A percentile compares a stretch with the other conserved stretches of the same genome.
These are phyloP conservation scores for Bertia moriformis DNA, from an alignment of 2,329 filamentous ascomycete genomes.

Conservation along the genomic window DNA sequence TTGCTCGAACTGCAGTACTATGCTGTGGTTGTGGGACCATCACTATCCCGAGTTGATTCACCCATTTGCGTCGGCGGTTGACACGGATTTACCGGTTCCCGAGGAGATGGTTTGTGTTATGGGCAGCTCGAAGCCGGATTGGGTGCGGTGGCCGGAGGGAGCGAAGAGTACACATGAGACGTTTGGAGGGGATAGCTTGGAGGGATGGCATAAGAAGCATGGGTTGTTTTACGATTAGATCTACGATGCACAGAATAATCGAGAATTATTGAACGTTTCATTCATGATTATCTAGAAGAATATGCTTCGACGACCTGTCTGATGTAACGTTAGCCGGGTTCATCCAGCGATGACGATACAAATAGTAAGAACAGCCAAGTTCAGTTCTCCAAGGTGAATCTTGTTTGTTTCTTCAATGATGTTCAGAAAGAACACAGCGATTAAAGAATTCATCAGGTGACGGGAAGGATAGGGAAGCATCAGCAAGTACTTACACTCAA, in stretches of 20 bases:
- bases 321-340: too few species aligned
- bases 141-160: slow-evolving; percentile 29
- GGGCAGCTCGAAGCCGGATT: slow-evolving; percentile 24
- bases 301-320: too few species aligned
- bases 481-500: too few species aligned
- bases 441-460: slow-evolving; percentile 46
- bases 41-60: slow-evolving; percentile 30
- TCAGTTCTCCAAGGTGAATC: slow-evolving; percentile 57
- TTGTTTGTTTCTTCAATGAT: slow-evolving; percentile 38
- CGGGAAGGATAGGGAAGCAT: too few species aligned
- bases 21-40: slow-evolving; percentile 30
- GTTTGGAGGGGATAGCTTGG: slow-evolving; percentile 22
- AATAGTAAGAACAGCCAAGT: too few species aligned
- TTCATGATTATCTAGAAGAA: too few species aligned
- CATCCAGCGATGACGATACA: too few species aligned
- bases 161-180: slow-evolving; percentile 23
- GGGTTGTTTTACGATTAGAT: slow-evolving; percentile 8
- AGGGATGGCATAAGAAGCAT: slow-evolving; percentile 28
- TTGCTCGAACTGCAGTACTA: slow-evolving; percentile 27
- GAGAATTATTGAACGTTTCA: neutral
- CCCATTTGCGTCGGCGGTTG: slow-evolving; percentile 31
- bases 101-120: slow-evolving; percentile 30
- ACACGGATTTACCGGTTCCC: slow-evolving; percentile 25
- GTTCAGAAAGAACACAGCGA: slow-evolving; percentile 54
- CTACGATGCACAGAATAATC: slow-evolving; percentile 9